Evolutionary conservation across 2,329 filamentous ascomycete genomes (phyloP).

Genomic region (Aaosphaeria pasadenensis): DNA sequence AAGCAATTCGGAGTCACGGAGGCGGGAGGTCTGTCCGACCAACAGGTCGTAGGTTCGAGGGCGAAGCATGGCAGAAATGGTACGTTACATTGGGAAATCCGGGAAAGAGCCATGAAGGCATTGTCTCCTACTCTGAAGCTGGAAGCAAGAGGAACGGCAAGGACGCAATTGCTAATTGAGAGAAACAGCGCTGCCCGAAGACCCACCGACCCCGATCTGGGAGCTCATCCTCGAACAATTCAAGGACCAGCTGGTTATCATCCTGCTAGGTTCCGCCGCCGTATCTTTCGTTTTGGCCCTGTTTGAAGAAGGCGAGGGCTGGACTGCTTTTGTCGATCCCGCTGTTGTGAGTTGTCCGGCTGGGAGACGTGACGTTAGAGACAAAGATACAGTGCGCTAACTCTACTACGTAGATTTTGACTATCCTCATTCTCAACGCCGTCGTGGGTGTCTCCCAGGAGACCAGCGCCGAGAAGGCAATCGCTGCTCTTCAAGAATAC

Average conservation of each 20-base stretch:
- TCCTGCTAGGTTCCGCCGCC: constrained; percentile 85
- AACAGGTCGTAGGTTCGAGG: constrained; percentile 46
- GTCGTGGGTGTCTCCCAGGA: constrained; percentile 98
- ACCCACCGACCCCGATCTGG: constrained; percentile 94
- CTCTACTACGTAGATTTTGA: constrained; percentile 69
- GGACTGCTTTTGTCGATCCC: constrained; percentile 96
- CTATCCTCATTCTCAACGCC: constrained; percentile 93
- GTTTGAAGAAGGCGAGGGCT: constrained; percentile 89
- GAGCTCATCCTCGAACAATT: constrained; percentile 97
- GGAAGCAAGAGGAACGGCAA: neutral
- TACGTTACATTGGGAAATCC: constrained; percentile 20
- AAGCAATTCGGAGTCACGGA: constrained; percentile 53
- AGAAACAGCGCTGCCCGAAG: constrained; percentile 68
- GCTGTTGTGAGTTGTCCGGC: constrained; percentile 76
- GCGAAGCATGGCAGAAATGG: constrained; percentile 55
- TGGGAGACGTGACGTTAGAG: no score
- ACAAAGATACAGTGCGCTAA: neutral
- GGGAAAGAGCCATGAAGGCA: no score
- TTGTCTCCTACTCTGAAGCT: neutral
- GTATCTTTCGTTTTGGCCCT: constrained; percentile 92
- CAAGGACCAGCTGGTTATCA: constrained; percentile 97
- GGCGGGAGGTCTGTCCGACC: constrained; percentile 48
- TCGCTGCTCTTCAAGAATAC: constrained; percentile 97
- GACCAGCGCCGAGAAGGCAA: constrained; percentile 97
- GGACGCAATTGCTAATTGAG: constrained; percentile 4